Evolutionary conservation across 306 rosid species (phyloP).

Genomic region (Prunus fruticosa): DNA sequence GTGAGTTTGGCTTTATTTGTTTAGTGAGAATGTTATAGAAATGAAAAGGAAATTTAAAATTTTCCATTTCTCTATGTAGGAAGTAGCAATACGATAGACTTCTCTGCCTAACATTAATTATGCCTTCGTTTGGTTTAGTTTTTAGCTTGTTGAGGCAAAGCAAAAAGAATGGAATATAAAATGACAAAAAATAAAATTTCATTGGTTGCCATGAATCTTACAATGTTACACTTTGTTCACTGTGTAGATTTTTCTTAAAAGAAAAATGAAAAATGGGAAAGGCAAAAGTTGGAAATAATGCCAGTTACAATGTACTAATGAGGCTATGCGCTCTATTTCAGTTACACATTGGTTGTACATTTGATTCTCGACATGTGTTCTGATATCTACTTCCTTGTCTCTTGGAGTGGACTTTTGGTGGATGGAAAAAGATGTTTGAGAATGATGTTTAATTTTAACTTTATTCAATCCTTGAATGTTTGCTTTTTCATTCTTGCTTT

Average conservation of each 20-base stretch:
- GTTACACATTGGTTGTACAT: not conserved
- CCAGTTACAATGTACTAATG: too few relatives aligned
- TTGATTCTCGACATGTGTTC: not conserved
- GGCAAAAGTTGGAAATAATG: not conserved
- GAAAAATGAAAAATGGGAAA: not conserved
- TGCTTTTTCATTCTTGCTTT: not conserved
- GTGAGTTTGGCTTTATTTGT: not conserved
- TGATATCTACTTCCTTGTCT: not conserved
- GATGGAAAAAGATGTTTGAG: not conserved
- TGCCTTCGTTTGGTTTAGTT: not conserved
- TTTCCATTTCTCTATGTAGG: not conserved
- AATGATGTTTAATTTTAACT: not conserved
- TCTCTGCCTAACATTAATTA: not conserved
- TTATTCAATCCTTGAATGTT: not conserved
- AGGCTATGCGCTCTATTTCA: not conserved
- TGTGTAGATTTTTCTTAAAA: not conserved
- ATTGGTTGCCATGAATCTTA: not conserved
- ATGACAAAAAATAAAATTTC: not conserved
- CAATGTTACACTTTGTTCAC: not conserved
- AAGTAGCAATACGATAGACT: not conserved
- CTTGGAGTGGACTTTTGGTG: not conserved
- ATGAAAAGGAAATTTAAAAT: not conserved
- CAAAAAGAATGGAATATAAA: not conserved
- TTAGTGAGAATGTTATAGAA: not conserved
- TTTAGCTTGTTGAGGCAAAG: not conserved